A percentile compares a stretch with the other conserved stretches of the same genome.
phyloP scores from a whole-genome alignment of 768 basidiomycete species.

The Candolleomyces efflorescens region DNA sequence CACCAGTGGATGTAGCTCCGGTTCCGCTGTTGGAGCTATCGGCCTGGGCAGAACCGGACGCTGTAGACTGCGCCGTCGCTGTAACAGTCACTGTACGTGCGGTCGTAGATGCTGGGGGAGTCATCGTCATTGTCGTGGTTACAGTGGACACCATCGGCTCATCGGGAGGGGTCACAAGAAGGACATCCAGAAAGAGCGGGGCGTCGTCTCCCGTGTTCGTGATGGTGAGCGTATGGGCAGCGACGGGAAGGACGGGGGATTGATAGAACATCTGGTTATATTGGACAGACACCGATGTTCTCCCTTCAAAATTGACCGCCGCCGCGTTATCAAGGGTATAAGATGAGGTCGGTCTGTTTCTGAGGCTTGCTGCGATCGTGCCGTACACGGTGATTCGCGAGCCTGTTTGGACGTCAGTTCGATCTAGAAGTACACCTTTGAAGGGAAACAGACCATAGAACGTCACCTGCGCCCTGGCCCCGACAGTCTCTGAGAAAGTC shows the following conservation, averaged over 20 bases:
- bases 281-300: background rate
- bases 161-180: conserved; percentile 10
- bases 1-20: background rate
- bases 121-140: conserved; percentile 3
- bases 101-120: background rate
- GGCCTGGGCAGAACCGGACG: background rate
- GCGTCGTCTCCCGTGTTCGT: conserved; percentile 9
- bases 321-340: background rate
- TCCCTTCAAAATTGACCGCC: background rate
- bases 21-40: background rate
- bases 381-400: conserved; percentile 4
- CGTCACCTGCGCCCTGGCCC: conserved; percentile 4
- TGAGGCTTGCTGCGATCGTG: background rate
- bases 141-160: conserved; percentile 3
- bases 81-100: conserved; percentile 1
- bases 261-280: background rate
- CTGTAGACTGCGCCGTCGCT: background rate
- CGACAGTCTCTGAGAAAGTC: background rate
- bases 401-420: background rate
- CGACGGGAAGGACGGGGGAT: conserved; percentile 9
- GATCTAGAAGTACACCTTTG: background rate
- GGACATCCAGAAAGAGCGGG: conserved; percentile 4
- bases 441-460: background rate
- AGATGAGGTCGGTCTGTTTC: background rate
- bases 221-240: conserved; percentile 17